Conservation (phyloP, 306 rosid genomes). For the Vigna hirtella region DNA sequence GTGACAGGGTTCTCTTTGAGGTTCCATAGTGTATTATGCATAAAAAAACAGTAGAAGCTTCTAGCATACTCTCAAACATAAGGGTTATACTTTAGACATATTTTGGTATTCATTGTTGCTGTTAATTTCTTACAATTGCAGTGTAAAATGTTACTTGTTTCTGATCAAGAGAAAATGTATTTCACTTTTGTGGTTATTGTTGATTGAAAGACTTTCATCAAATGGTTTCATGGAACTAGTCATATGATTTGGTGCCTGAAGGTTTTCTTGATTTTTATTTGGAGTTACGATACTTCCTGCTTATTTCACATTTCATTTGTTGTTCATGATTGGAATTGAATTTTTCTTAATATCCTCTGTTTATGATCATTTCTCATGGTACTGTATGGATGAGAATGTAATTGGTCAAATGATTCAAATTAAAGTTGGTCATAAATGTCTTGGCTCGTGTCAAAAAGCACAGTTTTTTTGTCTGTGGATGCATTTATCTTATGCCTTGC, state of each 20-base stretch:
- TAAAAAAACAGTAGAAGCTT: background rate
- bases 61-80: background rate
- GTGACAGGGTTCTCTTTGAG: constrained; percentile 8
- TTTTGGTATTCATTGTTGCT: background rate
- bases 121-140: background rate
- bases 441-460: constrained; percentile 20
- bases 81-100: constrained; percentile 2
- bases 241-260: background rate
- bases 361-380: background rate
- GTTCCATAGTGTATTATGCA: constrained; percentile 5
- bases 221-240: constrained; percentile 9
- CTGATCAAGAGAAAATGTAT: constrained; percentile 11
- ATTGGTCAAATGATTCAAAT: background rate
- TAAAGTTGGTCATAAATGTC: background rate
- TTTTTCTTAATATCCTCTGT: constrained; percentile 6
- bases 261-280: constrained; percentile 29
- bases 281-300: background rate
- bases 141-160: background rate
- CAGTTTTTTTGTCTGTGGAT: background rate
- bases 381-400: constrained; percentile 8
- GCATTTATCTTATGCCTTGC: constrained; percentile 25
- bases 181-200: constrained; percentile 1
- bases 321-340: background rate
- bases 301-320: constrained; percentile 5
- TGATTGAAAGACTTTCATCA: constrained; percentile 20